phyloP scores from a whole-genome alignment of 164 flowering plant species.

The Tetracentron sinense region DNA sequence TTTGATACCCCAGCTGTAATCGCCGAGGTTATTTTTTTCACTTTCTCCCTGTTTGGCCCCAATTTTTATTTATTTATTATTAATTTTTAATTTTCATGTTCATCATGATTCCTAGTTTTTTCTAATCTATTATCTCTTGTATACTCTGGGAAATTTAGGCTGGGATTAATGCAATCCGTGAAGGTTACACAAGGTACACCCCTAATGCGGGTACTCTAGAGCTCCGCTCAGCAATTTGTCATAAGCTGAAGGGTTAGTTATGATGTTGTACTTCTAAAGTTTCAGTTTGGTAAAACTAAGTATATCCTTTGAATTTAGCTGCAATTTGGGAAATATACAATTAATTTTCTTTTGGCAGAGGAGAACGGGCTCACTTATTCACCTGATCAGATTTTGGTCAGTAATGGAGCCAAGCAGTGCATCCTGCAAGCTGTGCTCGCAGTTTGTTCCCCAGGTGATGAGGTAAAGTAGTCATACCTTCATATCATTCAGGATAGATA shows the following conservation, averaged over 20 bases:
- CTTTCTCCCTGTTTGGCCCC: background rate
- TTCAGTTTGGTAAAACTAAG: background rate
- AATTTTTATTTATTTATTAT: background rate
- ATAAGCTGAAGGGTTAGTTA: conserved; percentile 69
- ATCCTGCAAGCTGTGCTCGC: conserved; percentile 77
- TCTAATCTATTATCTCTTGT: background rate
- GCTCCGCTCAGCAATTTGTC: conserved; percentile 79
- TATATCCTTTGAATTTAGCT: background rate
- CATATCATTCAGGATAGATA: no score
- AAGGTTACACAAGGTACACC: conserved; percentile 86
- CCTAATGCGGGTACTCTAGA: conserved; percentile 90
- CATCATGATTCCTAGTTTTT: background rate
- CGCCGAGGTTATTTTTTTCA: conserved; percentile 52
- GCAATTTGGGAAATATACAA: no score
- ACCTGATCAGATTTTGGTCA: conserved; percentile 84
- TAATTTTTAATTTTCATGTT: no score
- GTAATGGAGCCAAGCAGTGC: conserved; percentile 95
- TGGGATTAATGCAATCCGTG: conserved; percentile 90
- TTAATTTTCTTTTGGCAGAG: conserved; percentile 38
- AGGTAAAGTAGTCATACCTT: conserved; percentile 42
- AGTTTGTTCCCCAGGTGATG: conserved; percentile 95
- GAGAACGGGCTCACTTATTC: conserved; percentile 85
- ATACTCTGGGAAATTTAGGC: conserved; percentile 48
- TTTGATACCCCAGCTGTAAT: conserved; percentile 81
- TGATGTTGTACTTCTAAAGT: background rate